Conservation (phyloP, 257 asterid species). For the Nemophila menziesii region DNA sequence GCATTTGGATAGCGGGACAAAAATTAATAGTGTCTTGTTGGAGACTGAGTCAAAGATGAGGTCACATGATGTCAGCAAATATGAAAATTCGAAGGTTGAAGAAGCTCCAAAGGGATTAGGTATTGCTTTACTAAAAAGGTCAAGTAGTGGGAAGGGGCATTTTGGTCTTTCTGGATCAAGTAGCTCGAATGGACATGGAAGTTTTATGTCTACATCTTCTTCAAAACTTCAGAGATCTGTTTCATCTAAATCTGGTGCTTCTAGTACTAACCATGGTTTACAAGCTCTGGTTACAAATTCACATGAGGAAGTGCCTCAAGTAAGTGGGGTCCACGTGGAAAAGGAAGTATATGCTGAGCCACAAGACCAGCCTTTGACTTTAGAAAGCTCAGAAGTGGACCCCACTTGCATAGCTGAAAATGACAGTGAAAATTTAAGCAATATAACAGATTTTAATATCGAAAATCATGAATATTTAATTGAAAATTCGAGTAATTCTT, state of each 20-base stretch:
- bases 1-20: conserved; percentile 14
- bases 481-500: conserved; percentile 34
- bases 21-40: conserved; percentile 15
- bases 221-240: conserved; percentile 66
- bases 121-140: conserved; percentile 50
- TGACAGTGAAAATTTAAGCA: conserved; percentile 22
- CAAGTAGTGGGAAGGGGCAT: conserved; percentile 45
- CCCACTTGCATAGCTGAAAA: conserved; percentile 33
- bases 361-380: conserved; percentile 26
- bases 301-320: conserved; percentile 36
- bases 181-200: conserved; percentile 66
- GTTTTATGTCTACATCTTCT: conserved; percentile 68
- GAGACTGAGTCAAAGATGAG: conserved; percentile 16
- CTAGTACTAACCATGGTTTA: conserved; percentile 42
- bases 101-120: conserved; percentile 60
- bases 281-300: conserved; percentile 39
- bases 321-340: conserved; percentile 23
- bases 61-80: conserved; percentile 14
- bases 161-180: conserved; percentile 62
- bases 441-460: conserved; percentile 19
- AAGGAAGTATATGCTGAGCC: conserved; percentile 25
- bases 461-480: conserved; percentile 22
- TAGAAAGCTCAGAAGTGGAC: conserved; percentile 40
- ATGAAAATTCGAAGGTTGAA: conserved; percentile 29
- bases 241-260: conserved; percentile 71